Conservation (phyloP, 129 eudicot genomes). For the Glebionis coronaria region DNA sequence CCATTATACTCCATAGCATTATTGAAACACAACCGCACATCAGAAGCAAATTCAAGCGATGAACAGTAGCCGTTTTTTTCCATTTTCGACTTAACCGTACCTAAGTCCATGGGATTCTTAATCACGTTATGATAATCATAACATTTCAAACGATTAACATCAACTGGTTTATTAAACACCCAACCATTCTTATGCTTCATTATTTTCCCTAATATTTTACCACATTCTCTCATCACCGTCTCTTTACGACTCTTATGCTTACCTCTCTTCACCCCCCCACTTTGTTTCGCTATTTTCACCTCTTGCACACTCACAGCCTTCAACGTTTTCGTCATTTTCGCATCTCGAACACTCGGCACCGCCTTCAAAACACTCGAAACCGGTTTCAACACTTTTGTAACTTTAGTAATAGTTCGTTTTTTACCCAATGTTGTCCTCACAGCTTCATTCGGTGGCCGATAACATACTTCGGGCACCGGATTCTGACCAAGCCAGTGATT, state of each 20-base stretch:
- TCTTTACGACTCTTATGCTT: background rate
- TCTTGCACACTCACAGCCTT: too few relatives aligned
- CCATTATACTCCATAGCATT: slow-evolving; percentile 65
- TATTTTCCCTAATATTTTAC: slow-evolving; percentile 35
- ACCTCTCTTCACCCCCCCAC: background rate
- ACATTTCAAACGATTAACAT: slow-evolving; percentile 37
- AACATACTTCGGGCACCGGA: slow-evolving; percentile 10
- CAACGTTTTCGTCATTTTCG: too few relatives aligned
- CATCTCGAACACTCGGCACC: slow-evolving; percentile 14
- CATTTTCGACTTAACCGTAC: slow-evolving; percentile 46
- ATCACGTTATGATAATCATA: slow-evolving; percentile 44
- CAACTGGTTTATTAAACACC: slow-evolving; percentile 55
- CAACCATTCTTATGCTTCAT: slow-evolving; percentile 49
- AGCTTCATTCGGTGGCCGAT: slow-evolving; percentile 9
- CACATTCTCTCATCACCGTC: slow-evolving; percentile 41
- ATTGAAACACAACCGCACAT: slow-evolving; percentile 53
- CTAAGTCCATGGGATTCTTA: slow-evolving; percentile 57
- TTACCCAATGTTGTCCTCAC: slow-evolving; percentile 7
- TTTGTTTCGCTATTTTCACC: too few relatives aligned
- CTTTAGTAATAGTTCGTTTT: background rate
- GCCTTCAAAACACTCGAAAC: too few relatives aligned
- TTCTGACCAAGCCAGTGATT: slow-evolving; percentile 21
- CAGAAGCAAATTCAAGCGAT: slow-evolving; percentile 49
- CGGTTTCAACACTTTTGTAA: too few relatives aligned
- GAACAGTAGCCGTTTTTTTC: slow-evolving; percentile 29